phyloP scores from a whole-genome alignment of 2,329 filamentous ascomycete genomes.

The Proliferodiscus dingleyae region DNA sequence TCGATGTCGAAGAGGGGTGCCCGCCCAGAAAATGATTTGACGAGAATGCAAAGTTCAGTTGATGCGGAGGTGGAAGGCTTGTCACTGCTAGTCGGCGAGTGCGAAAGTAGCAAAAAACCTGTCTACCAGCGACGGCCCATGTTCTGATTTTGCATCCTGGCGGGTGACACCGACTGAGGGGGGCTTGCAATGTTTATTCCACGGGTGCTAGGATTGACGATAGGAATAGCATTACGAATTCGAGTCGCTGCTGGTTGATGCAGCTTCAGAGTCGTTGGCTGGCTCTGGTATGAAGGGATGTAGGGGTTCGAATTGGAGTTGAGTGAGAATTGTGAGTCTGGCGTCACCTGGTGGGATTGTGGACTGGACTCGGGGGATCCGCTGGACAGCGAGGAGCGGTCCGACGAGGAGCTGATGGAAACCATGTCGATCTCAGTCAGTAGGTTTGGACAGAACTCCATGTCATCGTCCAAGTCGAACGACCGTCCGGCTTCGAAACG shows the following conservation, averaged over 20 bases:
- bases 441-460: constrained; percentile 90
- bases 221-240: constrained; percentile 91
- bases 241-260: constrained; percentile 89
- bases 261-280: constrained; percentile 67
- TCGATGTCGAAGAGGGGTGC: constrained; percentile 29
- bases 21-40: constrained; percentile 27
- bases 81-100: constrained; percentile 16
- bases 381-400: constrained; percentile 91
- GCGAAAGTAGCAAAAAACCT: constrained; percentile 21
- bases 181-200: constrained; percentile 86
- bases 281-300: constrained; percentile 62
- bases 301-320: constrained; percentile 63
- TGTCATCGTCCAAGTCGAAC: constrained; percentile 92
- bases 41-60: constrained; percentile 29
- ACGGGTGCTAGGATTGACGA: constrained; percentile 84
- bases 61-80: constrained; percentile 24
- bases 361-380: constrained; percentile 90
- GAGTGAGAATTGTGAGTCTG: constrained; percentile 70
- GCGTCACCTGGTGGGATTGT: constrained; percentile 72
- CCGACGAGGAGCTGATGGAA: constrained; percentile 88
- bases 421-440: constrained; percentile 80
- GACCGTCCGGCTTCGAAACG: constrained; percentile 89
- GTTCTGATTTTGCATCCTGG: constrained; percentile 46
- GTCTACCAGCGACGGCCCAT: constrained; percentile 30
- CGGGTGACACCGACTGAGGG: constrained; percentile 64